phyloP scores from a whole-genome alignment of 164 flowering plant species.

The Vitis amurensis region DNA sequence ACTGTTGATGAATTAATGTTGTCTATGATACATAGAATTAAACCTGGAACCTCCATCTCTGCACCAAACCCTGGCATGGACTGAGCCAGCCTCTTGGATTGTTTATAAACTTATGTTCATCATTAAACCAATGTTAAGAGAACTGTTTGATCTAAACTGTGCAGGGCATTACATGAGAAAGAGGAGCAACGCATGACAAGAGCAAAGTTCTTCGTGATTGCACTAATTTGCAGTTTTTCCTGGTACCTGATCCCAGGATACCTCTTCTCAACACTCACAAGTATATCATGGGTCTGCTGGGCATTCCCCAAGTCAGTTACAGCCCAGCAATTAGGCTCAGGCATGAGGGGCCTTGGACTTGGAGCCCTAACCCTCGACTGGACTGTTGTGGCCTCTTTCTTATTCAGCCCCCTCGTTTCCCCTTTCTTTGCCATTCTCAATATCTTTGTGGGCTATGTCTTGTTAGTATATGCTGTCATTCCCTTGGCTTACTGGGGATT shows the following conservation, averaged over 20 bases:
- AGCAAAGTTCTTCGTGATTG: constrained; percentile 63
- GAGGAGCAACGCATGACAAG: constrained; percentile 42
- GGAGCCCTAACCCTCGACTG: constrained; percentile 67
- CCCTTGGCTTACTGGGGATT: constrained; percentile 66
- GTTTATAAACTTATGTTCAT: no score
- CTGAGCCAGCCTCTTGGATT: no score
- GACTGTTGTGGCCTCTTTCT: constrained; percentile 55
- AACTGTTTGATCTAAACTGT: background rate
- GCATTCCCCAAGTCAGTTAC: constrained; percentile 51
- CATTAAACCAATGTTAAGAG: no score
- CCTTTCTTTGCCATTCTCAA: constrained; percentile 73
- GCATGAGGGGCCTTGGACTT: constrained; percentile 58
- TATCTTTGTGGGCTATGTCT: constrained; percentile 44
- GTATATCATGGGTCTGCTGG: constrained; percentile 74
- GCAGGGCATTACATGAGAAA: constrained; percentile 65
- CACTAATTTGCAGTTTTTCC: constrained; percentile 54
- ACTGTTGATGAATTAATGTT: no score
- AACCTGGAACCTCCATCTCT: no score
- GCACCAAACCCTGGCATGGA: no score
- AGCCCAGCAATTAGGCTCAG: constrained; percentile 73
- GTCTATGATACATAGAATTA: no score
- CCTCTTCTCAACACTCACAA: constrained; percentile 51
- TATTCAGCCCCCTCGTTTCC: constrained; percentile 63
- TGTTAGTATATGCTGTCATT: constrained; percentile 42
- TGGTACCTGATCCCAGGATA: constrained; percentile 67